phyloP scores from a whole-genome alignment of 495 filamentous ascomycete genomes.

The Lichina pygmaea region DNA sequence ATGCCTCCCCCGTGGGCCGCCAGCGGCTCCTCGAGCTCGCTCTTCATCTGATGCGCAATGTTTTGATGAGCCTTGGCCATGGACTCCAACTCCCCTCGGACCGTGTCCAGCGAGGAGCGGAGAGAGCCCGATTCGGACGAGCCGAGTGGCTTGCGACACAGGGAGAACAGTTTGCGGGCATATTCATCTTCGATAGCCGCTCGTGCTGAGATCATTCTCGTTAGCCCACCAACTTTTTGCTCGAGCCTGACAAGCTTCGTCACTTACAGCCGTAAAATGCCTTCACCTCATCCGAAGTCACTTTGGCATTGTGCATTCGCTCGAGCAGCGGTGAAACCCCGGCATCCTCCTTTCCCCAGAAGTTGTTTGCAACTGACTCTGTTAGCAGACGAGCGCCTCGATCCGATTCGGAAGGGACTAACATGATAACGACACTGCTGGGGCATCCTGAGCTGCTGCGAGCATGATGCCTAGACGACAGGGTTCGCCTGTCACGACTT shows the following conservation, averaged over 20 bases:
- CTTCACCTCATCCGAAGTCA: conserved; percentile 83
- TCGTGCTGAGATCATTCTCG: conserved; percentile 23
- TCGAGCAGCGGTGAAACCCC: conserved; percentile 79
- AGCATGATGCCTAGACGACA: conserved; percentile 23
- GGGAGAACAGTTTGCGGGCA: conserved; percentile 62
- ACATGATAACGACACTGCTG: conserved; percentile 37
- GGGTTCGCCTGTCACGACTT: conserved; percentile 1
- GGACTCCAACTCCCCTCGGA: conserved; percentile 77
- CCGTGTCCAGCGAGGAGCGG: conserved; percentile 53
- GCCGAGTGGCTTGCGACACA: conserved; percentile 72
- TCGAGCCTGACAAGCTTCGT: neutral
- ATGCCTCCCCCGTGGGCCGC: conserved; percentile 75
- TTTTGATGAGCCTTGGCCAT: conserved; percentile 82
- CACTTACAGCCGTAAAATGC: conserved; percentile 60
- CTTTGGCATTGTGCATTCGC: conserved; percentile 88
- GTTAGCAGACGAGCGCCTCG: conserved; percentile 4
- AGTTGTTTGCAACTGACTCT: conserved; percentile 76
- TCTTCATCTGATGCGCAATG: conserved; percentile 85
- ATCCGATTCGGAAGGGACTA: conserved; percentile 7
- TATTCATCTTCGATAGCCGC: conserved; percentile 95
- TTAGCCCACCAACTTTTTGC: neutral
- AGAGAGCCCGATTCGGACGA: conserved; percentile 73
- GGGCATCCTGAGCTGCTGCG: conserved; percentile 27
- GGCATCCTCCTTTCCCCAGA: conserved; percentile 98
- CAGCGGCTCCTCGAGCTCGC: conserved; percentile 85